phyloP scores from a whole-genome alignment of 495 filamentous ascomycete species.

The Hypoxylon rickii region DNA sequence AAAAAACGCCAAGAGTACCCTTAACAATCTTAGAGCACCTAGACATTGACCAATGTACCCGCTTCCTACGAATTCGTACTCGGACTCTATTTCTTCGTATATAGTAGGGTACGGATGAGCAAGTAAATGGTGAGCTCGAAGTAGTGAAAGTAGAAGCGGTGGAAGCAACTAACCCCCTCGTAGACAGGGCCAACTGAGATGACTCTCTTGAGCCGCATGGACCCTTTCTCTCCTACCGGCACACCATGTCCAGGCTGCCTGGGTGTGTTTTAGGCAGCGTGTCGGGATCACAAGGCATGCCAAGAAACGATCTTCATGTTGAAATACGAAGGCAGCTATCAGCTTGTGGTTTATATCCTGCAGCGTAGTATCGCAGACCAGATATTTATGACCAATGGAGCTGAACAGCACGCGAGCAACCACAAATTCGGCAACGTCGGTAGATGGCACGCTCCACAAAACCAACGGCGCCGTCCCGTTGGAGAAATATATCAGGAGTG shows the following conservation, averaged over 20 bases:
- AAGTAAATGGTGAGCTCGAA: no score
- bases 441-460: no score
- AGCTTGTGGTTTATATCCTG: background rate
- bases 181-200: background rate
- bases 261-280: slow-evolving; percentile 16
- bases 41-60: background rate
- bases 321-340: slow-evolving; percentile 17
- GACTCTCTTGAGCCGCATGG: slow-evolving; percentile 1
- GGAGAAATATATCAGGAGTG: background rate
- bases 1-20: no score
- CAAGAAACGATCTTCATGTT: slow-evolving; percentile 13
- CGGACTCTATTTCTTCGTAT: background rate
- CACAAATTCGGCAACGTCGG: no score
- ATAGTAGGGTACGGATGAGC: no score
- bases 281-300: background rate
- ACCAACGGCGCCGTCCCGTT: background rate
- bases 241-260: slow-evolving; percentile 7
- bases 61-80: background rate
- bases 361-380: no score
- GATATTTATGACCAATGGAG: background rate
- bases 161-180: slow-evolving; percentile 1
- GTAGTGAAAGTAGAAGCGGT: no score
- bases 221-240: slow-evolving; percentile 5
- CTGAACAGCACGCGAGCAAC: no score
- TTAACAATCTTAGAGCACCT: background rate